Percentiles rank a stretch among this genome's conserved stretches.
These are phyloP conservation scores for Chamaecrista fasciculata DNA, from an alignment of 306 rosid genomes.

Conservation along the genomic window DNA sequence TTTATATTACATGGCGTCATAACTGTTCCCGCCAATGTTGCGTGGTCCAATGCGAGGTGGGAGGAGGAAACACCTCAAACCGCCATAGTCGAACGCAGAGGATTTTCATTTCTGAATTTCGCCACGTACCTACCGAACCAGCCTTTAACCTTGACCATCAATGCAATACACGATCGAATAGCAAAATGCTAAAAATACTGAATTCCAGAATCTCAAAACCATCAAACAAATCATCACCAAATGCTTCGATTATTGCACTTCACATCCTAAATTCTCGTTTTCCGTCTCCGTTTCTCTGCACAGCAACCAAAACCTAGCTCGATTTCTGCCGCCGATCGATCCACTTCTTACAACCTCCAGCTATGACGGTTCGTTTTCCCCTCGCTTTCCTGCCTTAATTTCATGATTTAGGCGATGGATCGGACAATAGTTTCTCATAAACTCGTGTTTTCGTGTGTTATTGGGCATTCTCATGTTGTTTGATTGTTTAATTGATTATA, in stretches of 20 bases:
- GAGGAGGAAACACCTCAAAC: background rate
- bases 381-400: background rate
- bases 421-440: background rate
- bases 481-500: background rate
- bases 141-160: background rate
- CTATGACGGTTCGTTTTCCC: conserved; percentile 29
- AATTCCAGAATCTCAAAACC: background rate
- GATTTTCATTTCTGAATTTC: background rate
- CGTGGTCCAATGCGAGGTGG: background rate
- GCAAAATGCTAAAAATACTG: background rate
- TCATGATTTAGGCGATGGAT: background rate
- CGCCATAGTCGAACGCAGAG: background rate
- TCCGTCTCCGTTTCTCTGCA: conserved; percentile 6
- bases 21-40: background rate
- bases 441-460: background rate
- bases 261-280: background rate
- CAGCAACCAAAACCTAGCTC: background rate
- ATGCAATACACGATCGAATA: background rate
- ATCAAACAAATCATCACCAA: too few relatives aligned
- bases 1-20: too few relatives aligned
- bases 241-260: too few relatives aligned
- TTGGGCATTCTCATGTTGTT: background rate
- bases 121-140: too few relatives aligned
- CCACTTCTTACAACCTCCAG: background rate
- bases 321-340: too few relatives aligned